Evolutionary conservation across 495 filamentous ascomycete species (phyloP).

Genomic region (Neurospora sp.): DNA sequence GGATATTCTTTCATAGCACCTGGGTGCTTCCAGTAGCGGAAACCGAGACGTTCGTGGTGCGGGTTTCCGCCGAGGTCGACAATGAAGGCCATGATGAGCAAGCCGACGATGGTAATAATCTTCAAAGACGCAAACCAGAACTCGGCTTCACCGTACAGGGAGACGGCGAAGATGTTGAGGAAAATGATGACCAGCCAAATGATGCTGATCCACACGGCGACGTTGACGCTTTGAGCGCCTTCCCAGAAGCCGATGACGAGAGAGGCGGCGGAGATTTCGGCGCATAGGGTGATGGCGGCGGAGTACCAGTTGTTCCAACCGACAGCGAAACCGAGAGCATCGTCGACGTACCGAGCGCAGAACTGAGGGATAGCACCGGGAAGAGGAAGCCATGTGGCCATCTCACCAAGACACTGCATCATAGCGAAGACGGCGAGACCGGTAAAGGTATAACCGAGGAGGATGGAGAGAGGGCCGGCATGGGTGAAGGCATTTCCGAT

Average conservation of each 20-base stretch:
- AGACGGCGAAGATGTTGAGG: constrained; percentile 24
- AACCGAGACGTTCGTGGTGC: constrained; percentile 43
- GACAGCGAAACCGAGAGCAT: constrained; percentile 63
- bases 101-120: constrained; percentile 50
- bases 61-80: constrained; percentile 50
- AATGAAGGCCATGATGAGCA: constrained; percentile 53
- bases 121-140: constrained; percentile 48
- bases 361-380: constrained; percentile 44
- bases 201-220: constrained; percentile 44
- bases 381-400: constrained; percentile 51
- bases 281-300: constrained; percentile 22
- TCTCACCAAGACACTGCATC: constrained; percentile 39
- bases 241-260: constrained; percentile 40
- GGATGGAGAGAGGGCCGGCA: constrained; percentile 50
- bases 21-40: constrained; percentile 54
- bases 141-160: constrained; percentile 43
- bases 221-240: constrained; percentile 20
- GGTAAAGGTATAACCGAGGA: constrained; percentile 33
- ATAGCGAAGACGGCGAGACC: constrained; percentile 19
- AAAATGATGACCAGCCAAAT: constrained; percentile 19
- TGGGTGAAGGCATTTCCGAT: constrained; percentile 45
- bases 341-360: constrained; percentile 58
- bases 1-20: constrained; percentile 49
- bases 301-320: constrained; percentile 50
- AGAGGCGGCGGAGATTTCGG: constrained; percentile 30